Percentiles rank a stretch among this genome's conserved stretches.
These are phyloP conservation scores for Meyerozyma athensensis DNA, from an alignment of 1,139 yeast genomes.

Conservation along the genomic window DNA sequence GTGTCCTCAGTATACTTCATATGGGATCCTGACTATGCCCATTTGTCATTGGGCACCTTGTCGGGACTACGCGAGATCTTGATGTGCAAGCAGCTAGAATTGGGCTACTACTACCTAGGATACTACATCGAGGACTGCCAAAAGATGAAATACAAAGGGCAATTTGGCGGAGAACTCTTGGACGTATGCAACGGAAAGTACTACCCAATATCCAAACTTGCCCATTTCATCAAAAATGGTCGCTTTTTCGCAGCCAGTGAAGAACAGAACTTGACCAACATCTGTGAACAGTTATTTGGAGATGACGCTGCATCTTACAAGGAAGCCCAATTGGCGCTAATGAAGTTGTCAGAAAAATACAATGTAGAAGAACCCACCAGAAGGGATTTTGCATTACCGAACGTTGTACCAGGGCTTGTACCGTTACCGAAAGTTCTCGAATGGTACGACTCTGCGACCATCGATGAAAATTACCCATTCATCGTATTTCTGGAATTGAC, in stretches of 20 bases:
- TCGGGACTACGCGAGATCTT: slow-evolving; percentile 71
- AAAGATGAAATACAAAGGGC: slow-evolving; percentile 79
- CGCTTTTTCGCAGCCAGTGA: slow-evolving; percentile 28
- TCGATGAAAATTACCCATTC: background rate
- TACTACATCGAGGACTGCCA: slow-evolving; percentile 73
- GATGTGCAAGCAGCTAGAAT: slow-evolving; percentile 37
- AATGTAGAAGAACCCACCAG: background rate
- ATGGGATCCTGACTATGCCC: slow-evolving; percentile 79
- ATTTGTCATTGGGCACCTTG: slow-evolving; percentile 70
- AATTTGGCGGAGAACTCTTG: slow-evolving; percentile 69
- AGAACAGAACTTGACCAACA: background rate
- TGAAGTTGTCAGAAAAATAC: background rate
- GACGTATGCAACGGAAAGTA: slow-evolving; percentile 49
- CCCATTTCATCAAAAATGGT: slow-evolving; percentile 30
- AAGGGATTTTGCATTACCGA: background rate
- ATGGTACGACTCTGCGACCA: background rate
- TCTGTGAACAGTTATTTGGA: slow-evolving; percentile 3
- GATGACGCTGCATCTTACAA: background rate
- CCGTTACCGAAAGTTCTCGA: background rate
- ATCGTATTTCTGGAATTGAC: background rate
- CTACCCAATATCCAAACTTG: slow-evolving; percentile 35
- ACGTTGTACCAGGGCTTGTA: slow-evolving; percentile 1
- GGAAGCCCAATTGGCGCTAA: background rate
- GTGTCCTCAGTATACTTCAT: slow-evolving; percentile 83
- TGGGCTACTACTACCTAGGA: slow-evolving; percentile 65